Conservation (phyloP, 768 basidiomycete species). For the Tulasnella sp. region DNA sequence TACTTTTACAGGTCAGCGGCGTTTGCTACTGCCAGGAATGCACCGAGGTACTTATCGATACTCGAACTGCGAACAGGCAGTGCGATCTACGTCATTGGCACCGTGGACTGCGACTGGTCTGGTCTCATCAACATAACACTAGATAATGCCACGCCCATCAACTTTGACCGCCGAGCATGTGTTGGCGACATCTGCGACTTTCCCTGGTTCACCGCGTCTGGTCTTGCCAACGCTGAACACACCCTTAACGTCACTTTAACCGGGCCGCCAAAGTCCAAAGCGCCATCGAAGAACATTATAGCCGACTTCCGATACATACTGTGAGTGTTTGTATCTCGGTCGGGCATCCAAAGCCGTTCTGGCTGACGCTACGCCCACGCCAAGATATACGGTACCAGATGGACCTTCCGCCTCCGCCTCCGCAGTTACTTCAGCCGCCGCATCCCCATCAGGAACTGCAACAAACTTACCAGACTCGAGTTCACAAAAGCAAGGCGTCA, state of each 20-base stretch:
- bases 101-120: slow-evolving; percentile 22
- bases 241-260: not conserved
- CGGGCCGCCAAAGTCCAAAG: not conserved
- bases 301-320: slow-evolving; percentile 16
- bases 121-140: slow-evolving; percentile 10
- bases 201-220: slow-evolving; percentile 12
- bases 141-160: not conserved
- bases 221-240: not conserved
- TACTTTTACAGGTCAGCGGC: not conserved
- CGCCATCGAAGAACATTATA: slow-evolving; percentile 9
- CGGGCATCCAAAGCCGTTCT: too few species aligned
- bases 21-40: not conserved
- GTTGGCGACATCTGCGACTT: slow-evolving; percentile 15
- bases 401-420: not conserved
- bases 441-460: not conserved
- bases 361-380: not conserved
- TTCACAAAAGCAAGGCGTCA: slow-evolving; percentile 5
- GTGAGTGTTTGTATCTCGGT: not conserved
- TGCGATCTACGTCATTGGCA: slow-evolving; percentile 19
- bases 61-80: not conserved
- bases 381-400: not conserved
- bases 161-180: slow-evolving; percentile 15
- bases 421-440: not conserved
- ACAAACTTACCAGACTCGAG: not conserved
- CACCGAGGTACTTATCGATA: not conserved